Conservation (phyloP, 108 stramenopile genomes). For the Fragilariopsis cylindrus region DNA sequence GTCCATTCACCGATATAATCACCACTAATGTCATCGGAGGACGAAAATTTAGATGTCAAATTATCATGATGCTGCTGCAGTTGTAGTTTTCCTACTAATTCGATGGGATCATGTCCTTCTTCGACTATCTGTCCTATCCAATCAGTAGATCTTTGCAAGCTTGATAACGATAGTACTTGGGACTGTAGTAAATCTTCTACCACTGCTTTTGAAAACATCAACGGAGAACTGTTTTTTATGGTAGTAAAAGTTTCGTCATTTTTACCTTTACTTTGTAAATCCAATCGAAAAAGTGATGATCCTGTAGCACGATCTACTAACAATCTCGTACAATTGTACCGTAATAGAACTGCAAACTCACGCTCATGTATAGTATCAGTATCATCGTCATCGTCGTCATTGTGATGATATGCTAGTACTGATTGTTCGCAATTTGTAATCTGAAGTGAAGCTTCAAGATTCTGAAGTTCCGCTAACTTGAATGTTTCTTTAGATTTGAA, state of each 20-base stretch:
- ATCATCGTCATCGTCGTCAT: background rate
- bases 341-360: slow-evolving; percentile 8
- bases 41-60: background rate
- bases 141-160: slow-evolving; percentile 37
- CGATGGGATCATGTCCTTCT: slow-evolving; percentile 29
- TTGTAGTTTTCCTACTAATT: slow-evolving; percentile 36
- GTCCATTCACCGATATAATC: slow-evolving; percentile 24
- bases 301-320: slow-evolving; percentile 47
- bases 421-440: background rate
- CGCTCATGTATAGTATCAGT: background rate
- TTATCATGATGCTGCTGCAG: background rate
- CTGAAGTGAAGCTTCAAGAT: slow-evolving; percentile 47
- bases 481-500: slow-evolving; percentile 70
- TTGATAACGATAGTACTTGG: slow-evolving; percentile 24
- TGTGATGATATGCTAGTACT: no score
- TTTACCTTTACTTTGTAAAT: slow-evolving; percentile 9
- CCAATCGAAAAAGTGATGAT: slow-evolving; percentile 37
- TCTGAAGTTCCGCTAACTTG: slow-evolving; percentile 68
- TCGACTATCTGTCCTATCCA: slow-evolving; percentile 53
- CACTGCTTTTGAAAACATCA: background rate
- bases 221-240: background rate
- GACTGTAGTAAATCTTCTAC: background rate
- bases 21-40: no score
- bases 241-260: background rate
- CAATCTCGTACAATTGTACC: slow-evolving; percentile 34